Conservation (phyloP, 805 yeast genomes). For the Alloascoidea hylecoeti region DNA sequence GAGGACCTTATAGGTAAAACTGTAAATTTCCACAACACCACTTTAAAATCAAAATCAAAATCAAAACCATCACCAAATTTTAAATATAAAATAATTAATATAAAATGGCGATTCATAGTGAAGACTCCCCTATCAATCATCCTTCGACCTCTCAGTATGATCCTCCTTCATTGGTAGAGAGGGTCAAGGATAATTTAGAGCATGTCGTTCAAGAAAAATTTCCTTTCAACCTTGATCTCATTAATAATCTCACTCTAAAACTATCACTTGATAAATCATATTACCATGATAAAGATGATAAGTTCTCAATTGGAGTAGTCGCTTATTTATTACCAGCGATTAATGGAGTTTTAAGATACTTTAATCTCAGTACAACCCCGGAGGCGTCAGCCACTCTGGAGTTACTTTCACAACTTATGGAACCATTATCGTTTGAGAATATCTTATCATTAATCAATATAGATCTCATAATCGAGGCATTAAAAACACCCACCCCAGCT, state of each 20-base stretch:
- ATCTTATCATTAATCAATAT: slow-evolving; percentile 12
- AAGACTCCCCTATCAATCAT: background rate
- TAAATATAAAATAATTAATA: background rate
- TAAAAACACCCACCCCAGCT: slow-evolving; percentile 13
- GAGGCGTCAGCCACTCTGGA: slow-evolving; percentile 8
- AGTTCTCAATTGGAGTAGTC: background rate
- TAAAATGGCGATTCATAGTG: background rate
- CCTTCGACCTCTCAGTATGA: too few relatives aligned
- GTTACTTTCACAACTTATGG: slow-evolving; percentile 14
- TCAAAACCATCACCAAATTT: background rate
- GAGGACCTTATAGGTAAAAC: too few relatives aligned
- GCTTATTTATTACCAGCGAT: slow-evolving; percentile 10
- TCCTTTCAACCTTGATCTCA: background rate
- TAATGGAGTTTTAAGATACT: slow-evolving; percentile 13
- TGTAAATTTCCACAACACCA: too few relatives aligned
- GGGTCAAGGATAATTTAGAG: background rate
- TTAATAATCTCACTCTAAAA: background rate
- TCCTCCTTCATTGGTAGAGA: background rate
- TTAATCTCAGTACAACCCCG: slow-evolving; percentile 11
- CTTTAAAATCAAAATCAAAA: too few relatives aligned
- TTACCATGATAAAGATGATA: background rate
- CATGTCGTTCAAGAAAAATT: background rate
- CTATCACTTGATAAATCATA: background rate
- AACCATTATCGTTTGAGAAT: slow-evolving; percentile 15
- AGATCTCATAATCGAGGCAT: slow-evolving; percentile 16